These are phyloP conservation scores for Ophiocordyceps sinensis DNA, from an alignment of 2,329 filamentous ascomycete genomes.

Conservation along the genomic window DNA sequence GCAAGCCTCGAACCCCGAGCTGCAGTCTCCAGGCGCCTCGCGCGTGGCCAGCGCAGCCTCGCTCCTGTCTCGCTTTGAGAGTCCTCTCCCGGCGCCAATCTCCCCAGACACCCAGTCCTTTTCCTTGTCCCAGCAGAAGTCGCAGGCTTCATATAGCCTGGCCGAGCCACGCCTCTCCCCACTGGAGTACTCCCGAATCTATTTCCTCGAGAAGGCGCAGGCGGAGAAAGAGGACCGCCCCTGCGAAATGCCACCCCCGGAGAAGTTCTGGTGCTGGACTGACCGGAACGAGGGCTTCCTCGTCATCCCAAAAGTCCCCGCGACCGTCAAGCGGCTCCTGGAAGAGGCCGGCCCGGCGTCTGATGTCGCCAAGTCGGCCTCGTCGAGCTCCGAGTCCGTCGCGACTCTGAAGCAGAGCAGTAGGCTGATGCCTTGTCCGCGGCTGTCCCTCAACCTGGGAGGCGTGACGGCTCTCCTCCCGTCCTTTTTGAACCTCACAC, in stretches of 20 bases:
- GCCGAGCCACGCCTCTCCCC: constrained; percentile 19
- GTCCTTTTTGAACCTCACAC: constrained; percentile 9
- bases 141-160: constrained; percentile 3
- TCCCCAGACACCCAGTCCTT: neutral
- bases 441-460: constrained; percentile 18
- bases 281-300: constrained; percentile 20
- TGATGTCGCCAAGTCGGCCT: neutral
- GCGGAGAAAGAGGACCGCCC: constrained; percentile 11
- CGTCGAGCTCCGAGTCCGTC: neutral
- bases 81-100: neutral
- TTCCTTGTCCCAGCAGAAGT: neutral
- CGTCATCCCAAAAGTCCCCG: constrained; percentile 19
- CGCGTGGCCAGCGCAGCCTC: neutral
- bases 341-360: neutral
- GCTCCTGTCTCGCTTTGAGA: neutral
- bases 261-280: constrained; percentile 19
- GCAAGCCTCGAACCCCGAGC: neutral
- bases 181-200: constrained; percentile 24
- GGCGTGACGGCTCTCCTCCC: constrained; percentile 10
- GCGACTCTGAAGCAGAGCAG: neutral
- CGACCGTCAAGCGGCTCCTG: constrained; percentile 9
- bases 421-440: constrained; percentile 8
- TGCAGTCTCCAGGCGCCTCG: neutral
- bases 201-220: constrained; percentile 17
- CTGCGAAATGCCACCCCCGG: constrained; percentile 15